These are phyloP conservation scores for Angophora floribunda DNA, from an alignment of 345 rosid genomes.

Conservation along the genomic window DNA sequence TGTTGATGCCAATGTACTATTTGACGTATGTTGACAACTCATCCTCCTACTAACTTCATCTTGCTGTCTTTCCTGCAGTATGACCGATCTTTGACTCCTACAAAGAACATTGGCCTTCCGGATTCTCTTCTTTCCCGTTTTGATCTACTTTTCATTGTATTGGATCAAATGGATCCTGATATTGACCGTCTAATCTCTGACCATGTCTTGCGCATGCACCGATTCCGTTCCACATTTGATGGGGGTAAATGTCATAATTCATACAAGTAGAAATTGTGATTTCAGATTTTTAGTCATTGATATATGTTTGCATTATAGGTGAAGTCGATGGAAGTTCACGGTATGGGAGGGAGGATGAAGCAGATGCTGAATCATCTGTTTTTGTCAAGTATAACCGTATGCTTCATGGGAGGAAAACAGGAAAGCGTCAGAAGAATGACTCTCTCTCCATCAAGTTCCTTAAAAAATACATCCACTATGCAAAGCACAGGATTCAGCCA, in stretches of 20 bases:
- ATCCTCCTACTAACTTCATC: not conserved
- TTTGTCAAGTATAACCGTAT: conserved; percentile 87
- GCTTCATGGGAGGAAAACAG: conserved; percentile 80
- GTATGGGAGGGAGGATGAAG: conserved; percentile 74
- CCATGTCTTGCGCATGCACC: conserved; percentile 98
- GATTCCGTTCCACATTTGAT: conserved; percentile 58
- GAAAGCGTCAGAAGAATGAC: conserved; percentile 61
- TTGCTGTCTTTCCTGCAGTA: conserved; percentile 43
- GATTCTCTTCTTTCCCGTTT: conserved; percentile 99
- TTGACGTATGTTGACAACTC: not conserved
- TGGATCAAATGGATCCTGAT: conserved; percentile 99
- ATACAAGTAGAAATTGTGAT: not conserved
- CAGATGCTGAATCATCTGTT: conserved; percentile 60
- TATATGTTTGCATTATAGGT: conserved; percentile 23
- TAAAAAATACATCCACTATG: conserved; percentile 95
- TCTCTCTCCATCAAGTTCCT: conserved; percentile 81
- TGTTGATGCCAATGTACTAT: not conserved
- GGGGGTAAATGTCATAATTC: conserved; percentile 43
- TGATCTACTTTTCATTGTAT: conserved; percentile 84
- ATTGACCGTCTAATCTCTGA: conserved; percentile 84
- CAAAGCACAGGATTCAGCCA: conserved; percentile 91
- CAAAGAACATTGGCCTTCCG: conserved; percentile 99
- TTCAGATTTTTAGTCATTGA: not conserved
- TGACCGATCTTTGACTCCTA: conserved; percentile 95
- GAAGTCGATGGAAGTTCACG: conserved; percentile 53